Conservation (phyloP, 192 early-diverging fungal species). For the Phlyctochytrium bullatum region DNA sequence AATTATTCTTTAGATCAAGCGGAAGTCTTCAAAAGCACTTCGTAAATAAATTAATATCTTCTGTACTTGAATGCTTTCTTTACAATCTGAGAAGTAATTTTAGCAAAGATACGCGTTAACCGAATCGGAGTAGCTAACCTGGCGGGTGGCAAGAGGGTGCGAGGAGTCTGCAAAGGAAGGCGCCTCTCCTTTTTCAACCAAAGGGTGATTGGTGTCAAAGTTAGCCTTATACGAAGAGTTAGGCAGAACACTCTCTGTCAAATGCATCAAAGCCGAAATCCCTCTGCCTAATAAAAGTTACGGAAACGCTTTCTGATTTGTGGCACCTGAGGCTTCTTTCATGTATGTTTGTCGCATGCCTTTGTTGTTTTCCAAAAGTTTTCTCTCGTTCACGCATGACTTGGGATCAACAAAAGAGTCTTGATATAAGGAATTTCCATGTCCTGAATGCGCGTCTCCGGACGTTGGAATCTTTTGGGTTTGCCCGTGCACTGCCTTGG, state of each 20-base stretch:
- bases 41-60: conserved; percentile 16
- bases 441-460: background rate
- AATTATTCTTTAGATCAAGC: too few relatives aligned
- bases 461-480: conserved; percentile 1
- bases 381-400: conserved; percentile 4
- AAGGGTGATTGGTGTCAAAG: conserved; percentile 4
- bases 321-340: background rate
- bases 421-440: conserved; percentile 17
- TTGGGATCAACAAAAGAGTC: conserved; percentile 19
- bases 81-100: conserved; percentile 18
- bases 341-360: conserved; percentile 16
- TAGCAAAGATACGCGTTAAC: background rate
- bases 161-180: conserved; percentile 14
- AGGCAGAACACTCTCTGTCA: conserved; percentile 3
- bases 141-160: conserved; percentile 22
- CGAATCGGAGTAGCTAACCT: conserved; percentile 15
- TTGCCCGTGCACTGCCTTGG: conserved; percentile 2
- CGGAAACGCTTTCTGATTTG: background rate
- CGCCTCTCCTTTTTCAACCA: conserved; percentile 14
- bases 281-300: background rate
- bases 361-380: conserved; percentile 19
- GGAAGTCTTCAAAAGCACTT: too few relatives aligned
- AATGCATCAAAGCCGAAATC: conserved; percentile 22
- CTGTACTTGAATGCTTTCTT: conserved; percentile 29
- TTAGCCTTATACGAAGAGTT: conserved; percentile 20